Evolutionary conservation across 2,329 filamentous ascomycete species (phyloP), one percentile per base, ranked within the genome.

Genomic region (Fusarium sp.): DNA sequence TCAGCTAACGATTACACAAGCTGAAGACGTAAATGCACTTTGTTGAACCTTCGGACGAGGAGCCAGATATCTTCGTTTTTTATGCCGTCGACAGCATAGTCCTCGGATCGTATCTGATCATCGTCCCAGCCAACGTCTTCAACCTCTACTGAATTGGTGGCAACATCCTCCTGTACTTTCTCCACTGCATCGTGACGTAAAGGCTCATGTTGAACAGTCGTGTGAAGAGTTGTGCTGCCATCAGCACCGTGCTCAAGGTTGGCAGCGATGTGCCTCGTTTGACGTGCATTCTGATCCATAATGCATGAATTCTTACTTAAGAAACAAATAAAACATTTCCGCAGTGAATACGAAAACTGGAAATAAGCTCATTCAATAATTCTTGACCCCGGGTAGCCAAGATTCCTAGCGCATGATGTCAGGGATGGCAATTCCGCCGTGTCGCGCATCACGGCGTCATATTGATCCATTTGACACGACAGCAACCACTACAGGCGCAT

Each of bases 1-100:
- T 40, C 7, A 40, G 12, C 4, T 18, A 16, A 9, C 8, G 5
- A 4, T 19, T 11, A 9, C 9, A 2, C 5, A n/a, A 18, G 4
- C 12, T 11, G 16, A 47, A 21, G 13, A 7, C 0, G 23, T 8
- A 15, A 3, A 33, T 30, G 3, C 19, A 65, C 72, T 56, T 75
- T 67, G 8, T 75, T 71, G 23, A 72, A 69, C 15, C 60, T 63
- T 40, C 68, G 21, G 2, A 67, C 42, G 2, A 73, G 59, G 32
- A 75, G 57, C 70, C 73, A 69, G 3, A 60, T 6, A 23, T 74
- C 67, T 3, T 74, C 57, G 0, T 71, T 66, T 8, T 4, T 67
- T 2, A 72, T n/a, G 2, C 46, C 69, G 8, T 65, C 64, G 3
- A 62, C 4, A 0, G 49, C 21, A 46, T 33, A 64, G 1, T 44